These are phyloP conservation scores for Noccaea bulbosa DNA, from an alignment of 345 rosid genomes.

Conservation along the genomic window DNA sequence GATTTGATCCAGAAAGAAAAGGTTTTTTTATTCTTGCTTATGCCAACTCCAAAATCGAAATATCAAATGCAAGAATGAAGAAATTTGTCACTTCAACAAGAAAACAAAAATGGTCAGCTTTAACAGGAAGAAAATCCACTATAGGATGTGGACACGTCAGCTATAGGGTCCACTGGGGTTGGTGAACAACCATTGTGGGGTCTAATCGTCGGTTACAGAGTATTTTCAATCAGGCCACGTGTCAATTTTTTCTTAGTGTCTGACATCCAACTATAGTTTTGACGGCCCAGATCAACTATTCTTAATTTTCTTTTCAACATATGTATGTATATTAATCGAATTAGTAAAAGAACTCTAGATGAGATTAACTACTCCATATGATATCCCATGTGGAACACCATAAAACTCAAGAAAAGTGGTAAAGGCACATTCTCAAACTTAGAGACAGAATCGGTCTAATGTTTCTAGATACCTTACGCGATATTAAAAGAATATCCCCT, in stretches of 20 bases:
- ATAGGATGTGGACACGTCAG: constrained; percentile 20
- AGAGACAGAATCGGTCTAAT: no score
- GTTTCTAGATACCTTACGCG: no score
- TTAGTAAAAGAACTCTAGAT: no score
- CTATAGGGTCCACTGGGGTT: constrained; percentile 33
- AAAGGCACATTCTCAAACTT: no score
- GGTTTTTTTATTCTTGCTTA: background rate
- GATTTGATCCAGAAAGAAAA: no score
- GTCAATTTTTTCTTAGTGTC: background rate
- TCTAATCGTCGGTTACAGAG: background rate
- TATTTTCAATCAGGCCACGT: constrained; percentile 9
- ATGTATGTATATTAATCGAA: no score
- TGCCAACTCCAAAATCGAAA: background rate
- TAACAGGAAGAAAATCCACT: background rate
- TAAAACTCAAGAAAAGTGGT: no score
- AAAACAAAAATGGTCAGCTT: background rate
- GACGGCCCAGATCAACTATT: background rate
- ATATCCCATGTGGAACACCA: no score
- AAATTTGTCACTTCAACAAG: background rate
- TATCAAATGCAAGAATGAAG: background rate
- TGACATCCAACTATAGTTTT: background rate
- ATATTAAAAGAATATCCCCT: no score
- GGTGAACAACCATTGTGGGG: constrained; percentile 34
- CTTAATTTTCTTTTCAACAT: no score
- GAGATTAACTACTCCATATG: no score